Conservation (phyloP, 176 grass and related monocot species). For the Musa acuminata region DNA sequence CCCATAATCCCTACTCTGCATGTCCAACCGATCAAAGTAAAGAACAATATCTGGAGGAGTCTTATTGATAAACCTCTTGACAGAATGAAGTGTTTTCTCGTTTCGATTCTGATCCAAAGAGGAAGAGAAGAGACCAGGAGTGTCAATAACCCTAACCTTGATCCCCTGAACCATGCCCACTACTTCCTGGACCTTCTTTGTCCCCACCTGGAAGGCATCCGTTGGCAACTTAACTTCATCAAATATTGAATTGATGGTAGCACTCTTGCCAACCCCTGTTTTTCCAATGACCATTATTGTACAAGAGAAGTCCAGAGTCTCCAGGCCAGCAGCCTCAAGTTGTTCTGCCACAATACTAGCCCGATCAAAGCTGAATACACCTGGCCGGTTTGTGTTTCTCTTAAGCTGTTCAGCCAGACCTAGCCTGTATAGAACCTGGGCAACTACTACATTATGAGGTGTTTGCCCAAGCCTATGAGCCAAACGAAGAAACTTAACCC, state of each 20-base stretch:
- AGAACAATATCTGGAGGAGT: conserved; percentile 62
- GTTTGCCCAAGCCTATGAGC: conserved; percentile 47
- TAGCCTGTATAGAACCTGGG: conserved; percentile 59
- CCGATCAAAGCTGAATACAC: conserved; percentile 41
- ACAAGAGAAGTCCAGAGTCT: conserved; percentile 62
- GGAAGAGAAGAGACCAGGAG: conserved; percentile 57
- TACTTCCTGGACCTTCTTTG: conserved; percentile 46
- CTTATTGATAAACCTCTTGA: conserved; percentile 69
- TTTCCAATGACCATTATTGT: conserved; percentile 83
- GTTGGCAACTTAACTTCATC: conserved; percentile 52
- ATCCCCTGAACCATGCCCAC: conserved; percentile 60
- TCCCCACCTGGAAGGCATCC: conserved; percentile 53
- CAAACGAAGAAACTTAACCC: conserved; percentile 60
- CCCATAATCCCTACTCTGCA: conserved; percentile 39
- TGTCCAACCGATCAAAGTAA: conserved; percentile 78
- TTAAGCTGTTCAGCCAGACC: conserved; percentile 56
- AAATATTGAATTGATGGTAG: conserved; percentile 83
- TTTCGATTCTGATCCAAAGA: conserved; percentile 56
- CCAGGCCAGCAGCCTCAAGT: conserved; percentile 46
- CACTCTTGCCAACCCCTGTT: conserved; percentile 80
- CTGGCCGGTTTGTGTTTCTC: conserved; percentile 30
- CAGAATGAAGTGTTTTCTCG: conserved; percentile 53
- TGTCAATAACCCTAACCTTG: conserved; percentile 62
- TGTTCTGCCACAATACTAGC: conserved; percentile 59
- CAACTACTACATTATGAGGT: conserved; percentile 40